Base-by-base conservation (phyloP, 257 asterid species). In the Solanum pennellii region DNA sequence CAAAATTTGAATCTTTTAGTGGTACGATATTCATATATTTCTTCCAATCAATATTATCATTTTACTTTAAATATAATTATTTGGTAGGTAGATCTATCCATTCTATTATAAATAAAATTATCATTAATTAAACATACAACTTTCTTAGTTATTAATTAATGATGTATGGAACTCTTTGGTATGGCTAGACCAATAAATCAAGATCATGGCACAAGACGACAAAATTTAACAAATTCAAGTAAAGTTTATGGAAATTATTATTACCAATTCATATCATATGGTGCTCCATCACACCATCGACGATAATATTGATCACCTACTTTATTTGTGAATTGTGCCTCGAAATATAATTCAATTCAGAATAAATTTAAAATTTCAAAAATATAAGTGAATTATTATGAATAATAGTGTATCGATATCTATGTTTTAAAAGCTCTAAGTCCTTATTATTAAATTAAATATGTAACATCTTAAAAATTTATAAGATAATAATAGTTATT, bases 21-120 rank as follows among this genome's bases (percentile, higher is more conserved):
- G 66, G 56, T 45, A 27, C 42, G 42, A 25, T 45, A 79, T 45
- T 45, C 84, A 47, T 79, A 79, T 8, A 79, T 45, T 79, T 45
- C 42, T 15, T 79, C 66, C 84, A 45, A 79, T 25, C 66, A 79
- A 79, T 13, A 79, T 16, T 45, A 45, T 79, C 66, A 45, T 15
- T 47, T 47, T 45, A 27, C 42, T 79, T 44, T 44, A 25, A 45
- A 45, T 79, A 77, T 44, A 3, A 25, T 15, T 79, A 14, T 27
- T 79, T 45, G 84, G 84, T 79, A 79, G 84, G 84, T 79, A 45
- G 66, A 45, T 79, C 66, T 79, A 16, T 79, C 42, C 84, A 27
- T 79, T 79, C 84, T 79, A 79, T 45, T 25, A 27, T 47, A 18
- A 45, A 37, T 37, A 37, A 37, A 37, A 45, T 79, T 79, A 45